Conservation (phyloP, 768 basidiomycete genomes). For the Auricularia sp. region DNA sequence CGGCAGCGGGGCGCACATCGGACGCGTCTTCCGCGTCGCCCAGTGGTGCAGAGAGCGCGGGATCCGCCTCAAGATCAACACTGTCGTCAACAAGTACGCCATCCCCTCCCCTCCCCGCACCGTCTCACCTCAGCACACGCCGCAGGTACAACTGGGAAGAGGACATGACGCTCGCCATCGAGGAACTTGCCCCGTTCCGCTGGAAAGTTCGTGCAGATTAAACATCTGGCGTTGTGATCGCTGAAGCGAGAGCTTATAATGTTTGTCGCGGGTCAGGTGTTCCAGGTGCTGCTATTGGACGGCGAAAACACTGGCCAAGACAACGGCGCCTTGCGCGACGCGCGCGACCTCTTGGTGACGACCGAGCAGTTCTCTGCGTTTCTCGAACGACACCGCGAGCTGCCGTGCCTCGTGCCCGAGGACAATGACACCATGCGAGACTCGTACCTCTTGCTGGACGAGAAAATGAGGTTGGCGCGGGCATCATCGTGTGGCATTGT, state of each 20-base stretch:
- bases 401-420: slow-evolving; percentile 24
- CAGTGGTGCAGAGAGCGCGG: slow-evolving; percentile 26
- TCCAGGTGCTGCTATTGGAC: slow-evolving; percentile 27
- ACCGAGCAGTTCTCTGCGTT: slow-evolving; percentile 24
- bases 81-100: slow-evolving; percentile 22
- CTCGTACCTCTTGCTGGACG: slow-evolving; percentile 28
- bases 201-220: slow-evolving; percentile 25
- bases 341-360: slow-evolving; percentile 24
- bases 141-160: slow-evolving; percentile 28
- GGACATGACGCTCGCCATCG: slow-evolving; percentile 30
- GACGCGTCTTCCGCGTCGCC: slow-evolving; percentile 24
- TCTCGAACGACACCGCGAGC: slow-evolving; percentile 19
- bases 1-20: slow-evolving; percentile 22
- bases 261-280: slow-evolving; percentile 15
- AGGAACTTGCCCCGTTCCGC: slow-evolving; percentile 23
- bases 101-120: neutral
- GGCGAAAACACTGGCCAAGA: slow-evolving; percentile 25
- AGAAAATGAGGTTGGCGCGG: slow-evolving; percentile 22
- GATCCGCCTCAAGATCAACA: slow-evolving; percentile 30
- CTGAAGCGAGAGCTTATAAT: neutral
- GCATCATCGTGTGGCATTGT: neutral
- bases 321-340: slow-evolving; percentile 24
- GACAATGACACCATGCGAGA: slow-evolving; percentile 29
- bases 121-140: neutral
- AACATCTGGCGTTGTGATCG: neutral